Conservation (phyloP, 2,329 filamentous ascomycete species). For the Xylariaceae sp. region DNA sequence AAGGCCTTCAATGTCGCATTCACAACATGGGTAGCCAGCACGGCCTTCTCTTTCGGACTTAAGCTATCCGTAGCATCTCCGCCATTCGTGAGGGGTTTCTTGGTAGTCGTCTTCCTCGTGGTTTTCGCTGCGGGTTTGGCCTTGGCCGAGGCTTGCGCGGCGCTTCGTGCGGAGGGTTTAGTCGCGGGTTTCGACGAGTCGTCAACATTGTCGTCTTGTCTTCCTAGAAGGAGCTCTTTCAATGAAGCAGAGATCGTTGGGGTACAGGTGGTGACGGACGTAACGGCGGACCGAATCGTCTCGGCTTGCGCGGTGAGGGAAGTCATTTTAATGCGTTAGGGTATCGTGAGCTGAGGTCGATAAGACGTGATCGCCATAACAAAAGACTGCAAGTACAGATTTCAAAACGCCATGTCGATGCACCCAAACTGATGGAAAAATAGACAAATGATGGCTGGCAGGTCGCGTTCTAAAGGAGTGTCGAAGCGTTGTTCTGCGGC, state of each 20-base stretch:
- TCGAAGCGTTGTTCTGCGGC: background rate
- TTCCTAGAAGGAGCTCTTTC: slow-evolving; percentile 41
- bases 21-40: slow-evolving; percentile 66
- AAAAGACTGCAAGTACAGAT: slow-evolving; percentile 20
- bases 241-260: slow-evolving; percentile 43
- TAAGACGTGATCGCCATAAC: slow-evolving; percentile 30
- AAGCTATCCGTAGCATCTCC: slow-evolving; percentile 38
- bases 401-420: slow-evolving; percentile 23
- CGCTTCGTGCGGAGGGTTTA: slow-evolving; percentile 29
- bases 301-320: slow-evolving; percentile 41
- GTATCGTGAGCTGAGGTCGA: slow-evolving; percentile 20
- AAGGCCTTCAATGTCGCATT: slow-evolving; percentile 66
- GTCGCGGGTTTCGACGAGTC: slow-evolving; percentile 28
- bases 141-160: slow-evolving; percentile 24
- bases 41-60: slow-evolving; percentile 53
- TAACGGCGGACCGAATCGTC: slow-evolving; percentile 50
- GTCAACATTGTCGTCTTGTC: slow-evolving; percentile 26
- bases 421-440: slow-evolving; percentile 16
- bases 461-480: slow-evolving; percentile 5
- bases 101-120: background rate
- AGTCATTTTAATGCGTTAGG: slow-evolving; percentile 35
- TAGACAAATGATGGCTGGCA: slow-evolving; percentile 13
- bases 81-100: slow-evolving; percentile 5
- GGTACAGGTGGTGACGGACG: slow-evolving; percentile 50
- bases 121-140: slow-evolving; percentile 17